Evolutionary conservation across 1,139 yeast genomes (phyloP), one percentile per base, ranked within the genome.

Genomic region (Cylindricascospora bacillispora): DNA sequence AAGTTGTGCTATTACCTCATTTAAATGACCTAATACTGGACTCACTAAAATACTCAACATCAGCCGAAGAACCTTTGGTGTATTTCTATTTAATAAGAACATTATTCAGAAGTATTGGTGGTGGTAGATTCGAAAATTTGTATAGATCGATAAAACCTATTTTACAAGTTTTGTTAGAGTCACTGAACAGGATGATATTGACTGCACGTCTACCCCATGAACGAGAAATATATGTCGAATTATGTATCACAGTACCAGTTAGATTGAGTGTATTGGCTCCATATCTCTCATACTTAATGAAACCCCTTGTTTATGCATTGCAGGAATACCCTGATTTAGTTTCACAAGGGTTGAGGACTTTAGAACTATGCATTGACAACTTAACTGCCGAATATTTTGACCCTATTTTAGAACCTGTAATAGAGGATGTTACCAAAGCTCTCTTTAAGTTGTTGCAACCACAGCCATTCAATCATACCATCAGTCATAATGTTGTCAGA

Each of bases 281-380:
- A 1, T 95, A 86, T 51, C 61, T 92, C 43, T 79, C 76, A 44
- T 80, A 78, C 49, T 62, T 92, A 45, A 85, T 93, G 69, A 69
- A 85, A 37, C 98, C 99, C 0, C 62, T 92, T 31, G 95, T 86
- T 0, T 71, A 74, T 44, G 97, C 99, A 0, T 63, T 92, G 36
- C 81, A 82, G 49, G 95, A 95, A 0, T 67, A 86, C 1, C 94
- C 79, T 37, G 99, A 92, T 40, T 67, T 89, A 30, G 93, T 86
- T 1, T 76, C 89, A 34, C 98, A 89, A 57, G 98, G 98, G 25
- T 62, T 92, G 40, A 67, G 97, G 40, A 89, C 97, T 0, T 67
- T 92, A 35, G 99, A 92, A 47, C 65, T 89, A n/a, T 89, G 98
- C 49, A 95, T 92, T 16, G 99, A 92, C 48, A 92, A 92, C 45